phyloP scores from a whole-genome alignment of 345 rosid genomes.

The Hibiscus tridactylites region DNA sequence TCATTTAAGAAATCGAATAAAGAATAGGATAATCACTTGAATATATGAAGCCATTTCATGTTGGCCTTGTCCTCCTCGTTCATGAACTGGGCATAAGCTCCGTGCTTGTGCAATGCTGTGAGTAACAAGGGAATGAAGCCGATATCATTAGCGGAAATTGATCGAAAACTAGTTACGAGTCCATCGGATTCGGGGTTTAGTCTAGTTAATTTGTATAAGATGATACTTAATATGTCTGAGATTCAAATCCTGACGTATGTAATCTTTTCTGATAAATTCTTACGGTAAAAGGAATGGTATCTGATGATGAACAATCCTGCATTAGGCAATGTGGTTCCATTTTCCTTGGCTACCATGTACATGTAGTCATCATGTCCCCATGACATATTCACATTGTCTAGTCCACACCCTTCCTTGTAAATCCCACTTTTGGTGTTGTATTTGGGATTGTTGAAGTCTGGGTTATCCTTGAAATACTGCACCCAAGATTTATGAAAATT shows the following conservation, averaged over 20 bases:
- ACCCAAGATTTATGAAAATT: no score
- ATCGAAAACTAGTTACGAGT: no score
- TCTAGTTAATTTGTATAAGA: no score
- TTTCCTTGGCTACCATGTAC: constrained; percentile 53
- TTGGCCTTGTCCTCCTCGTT: constrained; percentile 31
- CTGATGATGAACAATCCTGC: constrained; percentile 53
- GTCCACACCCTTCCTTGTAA: constrained; percentile 47
- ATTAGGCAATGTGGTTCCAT: constrained; percentile 46
- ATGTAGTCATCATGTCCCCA: constrained; percentile 72
- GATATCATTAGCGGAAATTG: background rate
- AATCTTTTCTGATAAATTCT: background rate
- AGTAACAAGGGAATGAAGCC: background rate
- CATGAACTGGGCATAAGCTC: constrained; percentile 33
- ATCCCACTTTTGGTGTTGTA: constrained; percentile 48
- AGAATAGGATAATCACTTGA: constrained; percentile 22
- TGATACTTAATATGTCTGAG: no score
- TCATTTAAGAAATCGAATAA: background rate
- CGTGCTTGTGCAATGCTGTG: constrained; percentile 32
- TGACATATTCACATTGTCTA: constrained; percentile 48
- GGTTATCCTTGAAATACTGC: constrained; percentile 56
- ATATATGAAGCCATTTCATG: constrained; percentile 33
- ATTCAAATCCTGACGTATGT: no score
- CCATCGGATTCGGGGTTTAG: no score
- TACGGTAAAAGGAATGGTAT: constrained; percentile 62
- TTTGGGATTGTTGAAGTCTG: constrained; percentile 35